Conservation (phyloP, 139 green algal species). For the Yamagishiella unicocca region DNA sequence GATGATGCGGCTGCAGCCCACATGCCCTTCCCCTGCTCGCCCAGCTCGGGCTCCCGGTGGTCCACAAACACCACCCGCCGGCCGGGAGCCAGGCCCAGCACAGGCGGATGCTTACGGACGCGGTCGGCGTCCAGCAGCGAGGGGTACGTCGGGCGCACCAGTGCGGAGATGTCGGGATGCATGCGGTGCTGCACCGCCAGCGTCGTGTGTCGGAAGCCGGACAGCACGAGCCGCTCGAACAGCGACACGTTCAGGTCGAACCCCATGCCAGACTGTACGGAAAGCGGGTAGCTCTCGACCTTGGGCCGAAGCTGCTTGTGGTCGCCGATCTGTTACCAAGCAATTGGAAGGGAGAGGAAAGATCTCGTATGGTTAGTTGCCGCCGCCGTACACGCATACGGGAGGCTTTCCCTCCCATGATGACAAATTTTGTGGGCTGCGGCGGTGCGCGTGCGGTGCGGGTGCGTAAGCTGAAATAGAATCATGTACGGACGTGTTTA, state of each 20-base stretch:
- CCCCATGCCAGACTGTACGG: conserved; percentile 63
- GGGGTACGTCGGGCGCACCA: conserved; percentile 59
- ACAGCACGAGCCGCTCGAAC: conserved; percentile 83
- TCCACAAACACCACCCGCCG: conserved; percentile 65
- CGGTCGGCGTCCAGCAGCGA: conserved; percentile 54
- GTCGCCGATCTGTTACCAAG: conserved; percentile 74
- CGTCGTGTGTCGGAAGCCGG: conserved; percentile 59
- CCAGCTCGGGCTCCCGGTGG: conserved; percentile 58
- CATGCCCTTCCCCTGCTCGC: conserved; percentile 35
- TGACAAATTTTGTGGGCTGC: too few relatives aligned
- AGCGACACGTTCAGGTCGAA: conserved; percentile 83
- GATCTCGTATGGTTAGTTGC: too few relatives aligned
- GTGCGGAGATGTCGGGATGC: conserved; percentile 64
- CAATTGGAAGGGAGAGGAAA: too few relatives aligned
- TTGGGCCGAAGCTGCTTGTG: conserved; percentile 88
- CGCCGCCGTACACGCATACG: too few relatives aligned
- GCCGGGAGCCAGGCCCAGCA: conserved; percentile 54
- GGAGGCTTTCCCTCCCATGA: too few relatives aligned
- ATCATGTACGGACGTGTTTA: too few relatives aligned
- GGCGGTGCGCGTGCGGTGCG: too few relatives aligned
- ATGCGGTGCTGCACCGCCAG: conserved; percentile 85
- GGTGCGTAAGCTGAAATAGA: too few relatives aligned
- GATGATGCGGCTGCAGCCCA: conserved; percentile 18
- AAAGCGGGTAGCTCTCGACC: conserved; percentile 74
- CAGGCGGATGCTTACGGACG: conserved; percentile 33